phyloP scores from a whole-genome alignment of 352 stramenopile genomes.

The Phytophthora sojae region DNA sequence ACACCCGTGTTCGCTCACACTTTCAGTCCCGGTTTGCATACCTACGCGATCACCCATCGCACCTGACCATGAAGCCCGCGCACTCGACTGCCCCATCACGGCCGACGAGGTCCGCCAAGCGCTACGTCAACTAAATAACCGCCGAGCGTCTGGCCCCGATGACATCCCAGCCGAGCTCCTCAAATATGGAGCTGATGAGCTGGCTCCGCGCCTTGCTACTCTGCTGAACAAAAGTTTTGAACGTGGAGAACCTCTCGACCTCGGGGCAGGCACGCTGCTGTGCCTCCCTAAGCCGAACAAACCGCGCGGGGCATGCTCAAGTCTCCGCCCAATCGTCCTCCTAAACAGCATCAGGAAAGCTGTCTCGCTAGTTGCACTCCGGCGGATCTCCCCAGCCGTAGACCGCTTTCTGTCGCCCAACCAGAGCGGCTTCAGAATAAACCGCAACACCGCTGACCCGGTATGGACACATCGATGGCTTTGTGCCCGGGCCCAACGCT shows the following conservation, averaged over 20 bases:
- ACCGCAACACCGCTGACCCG: constrained; percentile 3
- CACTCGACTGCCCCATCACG: not conserved
- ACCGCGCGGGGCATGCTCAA: not conserved
- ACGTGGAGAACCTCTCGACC: not conserved
- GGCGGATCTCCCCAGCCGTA: not conserved
- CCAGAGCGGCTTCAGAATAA: not conserved
- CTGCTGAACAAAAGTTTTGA: constrained; percentile 6
- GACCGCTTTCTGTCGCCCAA: not conserved
- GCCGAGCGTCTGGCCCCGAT: not conserved
- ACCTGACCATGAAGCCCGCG: not conserved
- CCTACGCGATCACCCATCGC: not conserved
- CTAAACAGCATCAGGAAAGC: constrained; percentile 13
- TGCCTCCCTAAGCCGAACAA: constrained; percentile 12
- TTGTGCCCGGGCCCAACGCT: not conserved
- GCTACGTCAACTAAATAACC: not conserved
- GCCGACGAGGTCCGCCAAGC: not conserved
- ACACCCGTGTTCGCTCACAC: too few relatives aligned
- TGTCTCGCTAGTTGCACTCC: constrained; percentile 1
- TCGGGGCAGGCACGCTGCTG: not conserved
- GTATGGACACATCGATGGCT: constrained; percentile 9
- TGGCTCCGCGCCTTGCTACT: not conserved
- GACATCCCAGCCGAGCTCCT: constrained; percentile 8
- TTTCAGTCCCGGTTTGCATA: too few relatives aligned
- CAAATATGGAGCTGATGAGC: constrained; percentile 2
- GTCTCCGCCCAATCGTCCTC: constrained; percentile 11